Evolutionary conservation across 2,329 filamentous ascomycete genomes (phyloP).

Genomic region (Microdochium nivale): DNA sequence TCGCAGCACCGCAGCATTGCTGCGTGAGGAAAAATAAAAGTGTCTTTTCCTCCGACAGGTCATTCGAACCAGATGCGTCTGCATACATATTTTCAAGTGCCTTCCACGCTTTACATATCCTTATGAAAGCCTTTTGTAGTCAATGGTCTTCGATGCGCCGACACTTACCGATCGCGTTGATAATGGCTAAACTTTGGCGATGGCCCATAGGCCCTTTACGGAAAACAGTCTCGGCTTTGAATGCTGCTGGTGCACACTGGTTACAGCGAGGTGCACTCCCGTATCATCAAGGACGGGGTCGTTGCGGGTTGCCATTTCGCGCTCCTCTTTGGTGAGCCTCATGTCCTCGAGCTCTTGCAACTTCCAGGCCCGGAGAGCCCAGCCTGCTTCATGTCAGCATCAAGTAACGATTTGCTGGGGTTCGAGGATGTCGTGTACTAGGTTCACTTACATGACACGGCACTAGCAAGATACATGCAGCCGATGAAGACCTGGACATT

Average conservation of each 20-base stretch:
- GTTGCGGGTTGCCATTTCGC: conserved; percentile 17
- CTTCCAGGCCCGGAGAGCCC: conserved; percentile 33
- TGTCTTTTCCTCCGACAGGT: too few species aligned
- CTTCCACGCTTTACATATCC: too few species aligned
- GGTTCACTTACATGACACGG: conserved; percentile 29
- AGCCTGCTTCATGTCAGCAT: conserved; percentile 16
- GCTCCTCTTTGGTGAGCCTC: conserved; percentile 16
- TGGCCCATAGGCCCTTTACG: conserved; percentile 5
- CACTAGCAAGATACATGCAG: conserved; percentile 49
- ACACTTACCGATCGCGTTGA: too few species aligned
- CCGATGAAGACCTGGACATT: conserved; percentile 50
- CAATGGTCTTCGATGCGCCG: too few species aligned
- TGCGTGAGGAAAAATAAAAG: too few species aligned
- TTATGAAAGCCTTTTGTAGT: too few species aligned
- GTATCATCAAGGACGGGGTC: conserved; percentile 9
- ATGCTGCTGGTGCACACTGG: neutral
- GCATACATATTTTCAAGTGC: too few species aligned
- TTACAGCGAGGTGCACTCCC: neutral
- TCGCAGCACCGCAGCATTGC: too few species aligned
- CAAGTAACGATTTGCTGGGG: neutral
- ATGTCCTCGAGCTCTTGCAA: conserved; percentile 26
- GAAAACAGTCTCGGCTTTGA: neutral
- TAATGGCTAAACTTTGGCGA: conserved; percentile 4
- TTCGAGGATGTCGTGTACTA: neutral
- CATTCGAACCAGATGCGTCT: too few species aligned